Conservation (phyloP, 306 rosid species). For the Prosopis cineraria region DNA sequence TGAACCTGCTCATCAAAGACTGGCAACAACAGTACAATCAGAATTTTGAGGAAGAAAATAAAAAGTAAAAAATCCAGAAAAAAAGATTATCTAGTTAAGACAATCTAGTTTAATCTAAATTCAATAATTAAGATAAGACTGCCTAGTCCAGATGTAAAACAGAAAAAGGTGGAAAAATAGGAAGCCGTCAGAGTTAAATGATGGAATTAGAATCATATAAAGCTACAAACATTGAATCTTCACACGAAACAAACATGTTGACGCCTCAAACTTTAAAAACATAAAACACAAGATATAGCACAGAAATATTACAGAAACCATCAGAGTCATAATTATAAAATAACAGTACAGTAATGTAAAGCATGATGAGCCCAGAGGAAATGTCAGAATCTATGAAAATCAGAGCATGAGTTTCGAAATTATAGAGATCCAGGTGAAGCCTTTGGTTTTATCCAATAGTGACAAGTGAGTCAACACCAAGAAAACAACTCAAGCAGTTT, state of each 20-base stretch:
- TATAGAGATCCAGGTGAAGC: not conserved
- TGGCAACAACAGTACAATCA: slow-evolving; percentile 47
- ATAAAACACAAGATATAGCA: not conserved
- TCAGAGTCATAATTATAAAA: not conserved
- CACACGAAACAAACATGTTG: not conserved
- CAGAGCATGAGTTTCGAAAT: not conserved
- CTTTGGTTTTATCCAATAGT: not conserved
- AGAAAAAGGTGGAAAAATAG: not conserved
- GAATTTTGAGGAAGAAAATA: slow-evolving; percentile 33
- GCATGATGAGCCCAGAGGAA: not conserved
- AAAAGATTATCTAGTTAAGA: not conserved
- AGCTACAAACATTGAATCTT: not conserved
- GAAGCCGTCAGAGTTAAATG: not conserved
- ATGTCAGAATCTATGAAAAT: not conserved
- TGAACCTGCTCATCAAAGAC: slow-evolving; percentile 98
- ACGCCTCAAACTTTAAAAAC: not conserved
- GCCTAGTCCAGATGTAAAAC: slow-evolving; percentile 10
- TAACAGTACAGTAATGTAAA: not conserved
- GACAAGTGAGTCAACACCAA: not conserved
- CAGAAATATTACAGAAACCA: not conserved
- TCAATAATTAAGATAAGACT: not conserved
- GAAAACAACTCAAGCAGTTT: not conserved
- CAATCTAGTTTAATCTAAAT: not conserved
- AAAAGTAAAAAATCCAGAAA: not conserved
- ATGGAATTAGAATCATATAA: not conserved